Conservation (phyloP, 148 eudicot species). For the Drosera capensis region DNA sequence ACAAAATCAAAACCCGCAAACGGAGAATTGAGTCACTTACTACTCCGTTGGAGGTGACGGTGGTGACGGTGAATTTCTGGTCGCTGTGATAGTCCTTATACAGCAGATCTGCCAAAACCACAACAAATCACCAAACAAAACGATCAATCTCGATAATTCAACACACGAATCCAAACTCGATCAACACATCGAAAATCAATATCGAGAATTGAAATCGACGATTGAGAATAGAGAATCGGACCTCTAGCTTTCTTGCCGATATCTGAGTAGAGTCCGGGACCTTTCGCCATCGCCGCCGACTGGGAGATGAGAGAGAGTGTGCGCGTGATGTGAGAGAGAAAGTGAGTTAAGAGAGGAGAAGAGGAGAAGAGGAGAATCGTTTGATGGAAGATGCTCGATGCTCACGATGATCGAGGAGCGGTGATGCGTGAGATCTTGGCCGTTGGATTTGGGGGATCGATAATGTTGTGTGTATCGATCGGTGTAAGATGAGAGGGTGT, state of each 20-base stretch:
- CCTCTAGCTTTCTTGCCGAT: conserved; percentile 73
- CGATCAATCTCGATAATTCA: background rate
- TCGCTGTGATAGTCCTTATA: conserved; percentile 67
- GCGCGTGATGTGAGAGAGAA: no score
- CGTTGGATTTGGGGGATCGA: no score
- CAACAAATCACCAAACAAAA: background rate
- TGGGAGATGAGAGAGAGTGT: conserved; percentile 1
- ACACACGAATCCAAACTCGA: background rate
- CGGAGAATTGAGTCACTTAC: conserved; percentile 22
- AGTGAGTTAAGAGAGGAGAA: no score
- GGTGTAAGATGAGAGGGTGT: no score
- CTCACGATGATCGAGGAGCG: no score
- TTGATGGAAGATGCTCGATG: no score
- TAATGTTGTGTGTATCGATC: no score
- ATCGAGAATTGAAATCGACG: background rate
- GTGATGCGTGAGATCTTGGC: no score
- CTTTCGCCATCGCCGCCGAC: conserved; percentile 40
- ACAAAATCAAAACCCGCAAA: background rate
- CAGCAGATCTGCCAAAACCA: conserved; percentile 36
- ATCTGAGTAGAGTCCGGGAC: conserved; percentile 73
- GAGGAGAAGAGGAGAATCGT: no score
- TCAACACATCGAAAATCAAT: background rate
- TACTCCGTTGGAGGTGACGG: conserved; percentile 64
- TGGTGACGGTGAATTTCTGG: conserved; percentile 62
- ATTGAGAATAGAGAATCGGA: conserved; percentile 6